A percentile compares a stretch with the other conserved stretches of the same genome.
Conservation (phyloP, 2,329 filamentous ascomycete species). For the Xylariales sp. region DNA sequence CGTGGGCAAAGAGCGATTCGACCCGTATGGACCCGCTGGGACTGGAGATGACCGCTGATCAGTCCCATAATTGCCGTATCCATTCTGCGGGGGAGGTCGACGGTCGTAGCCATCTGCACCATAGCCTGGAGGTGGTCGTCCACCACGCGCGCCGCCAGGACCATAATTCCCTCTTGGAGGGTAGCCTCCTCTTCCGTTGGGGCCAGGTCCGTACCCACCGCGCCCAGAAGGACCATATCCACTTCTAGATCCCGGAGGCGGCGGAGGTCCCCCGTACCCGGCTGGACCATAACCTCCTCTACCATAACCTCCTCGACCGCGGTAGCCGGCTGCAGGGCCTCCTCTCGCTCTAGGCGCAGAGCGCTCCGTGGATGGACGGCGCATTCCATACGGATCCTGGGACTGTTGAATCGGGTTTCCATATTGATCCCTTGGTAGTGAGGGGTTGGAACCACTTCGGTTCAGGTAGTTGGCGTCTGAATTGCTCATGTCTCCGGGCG, state of each 20-base stretch:
- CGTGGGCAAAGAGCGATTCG: conserved; percentile 32
- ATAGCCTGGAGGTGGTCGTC: conserved; percentile 41
- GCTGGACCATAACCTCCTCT: conserved; percentile 44
- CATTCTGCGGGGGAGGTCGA: conserved; percentile 20
- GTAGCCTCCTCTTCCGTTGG: conserved; percentile 20
- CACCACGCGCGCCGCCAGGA: conserved; percentile 29
- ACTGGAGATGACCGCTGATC: conserved; percentile 32
- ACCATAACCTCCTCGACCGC: conserved; percentile 45
- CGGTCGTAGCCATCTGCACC: conserved; percentile 33
- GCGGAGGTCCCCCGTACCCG: conserved; percentile 35
- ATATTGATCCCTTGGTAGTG: conserved; percentile 53
- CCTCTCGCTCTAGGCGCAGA: conserved; percentile 53
- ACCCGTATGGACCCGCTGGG: conserved; percentile 30
- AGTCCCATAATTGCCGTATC: conserved; percentile 20
- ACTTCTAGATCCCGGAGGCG: conserved; percentile 28
- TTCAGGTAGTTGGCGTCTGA: conserved; percentile 33
- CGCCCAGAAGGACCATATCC: conserved; percentile 18
- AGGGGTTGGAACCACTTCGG: conserved; percentile 25
- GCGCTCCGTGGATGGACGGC: conserved; percentile 41
- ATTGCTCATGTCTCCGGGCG: conserved; percentile 39
- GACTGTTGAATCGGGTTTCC: conserved; percentile 51
- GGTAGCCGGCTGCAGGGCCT: conserved; percentile 40
- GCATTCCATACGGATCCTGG: conserved; percentile 41
- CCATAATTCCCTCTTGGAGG: conserved; percentile 24
- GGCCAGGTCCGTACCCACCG: conserved; percentile 3